Base-by-base conservation (phyloP, 805 yeast species). In the Cyberlindnera samutprakarnensis region DNA sequence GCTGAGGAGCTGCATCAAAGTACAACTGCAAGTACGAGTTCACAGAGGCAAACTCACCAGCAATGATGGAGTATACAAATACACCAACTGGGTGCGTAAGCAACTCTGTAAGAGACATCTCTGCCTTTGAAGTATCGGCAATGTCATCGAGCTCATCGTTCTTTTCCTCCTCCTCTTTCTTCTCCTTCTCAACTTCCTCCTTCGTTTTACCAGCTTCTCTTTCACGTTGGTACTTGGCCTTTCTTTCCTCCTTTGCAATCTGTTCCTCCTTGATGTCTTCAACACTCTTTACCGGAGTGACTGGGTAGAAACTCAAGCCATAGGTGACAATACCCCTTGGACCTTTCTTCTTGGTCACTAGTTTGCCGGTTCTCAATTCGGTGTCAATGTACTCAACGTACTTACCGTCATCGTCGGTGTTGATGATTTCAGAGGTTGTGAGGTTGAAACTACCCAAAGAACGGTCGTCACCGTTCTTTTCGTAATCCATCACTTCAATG, bases 401-500 rank as follows among this genome's bases (percentile, higher is more conserved):
- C 36, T 66, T 62, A 33, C 83, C 95, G 38, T 80, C 47, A 39
- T 80, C 49, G 37, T 66, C 66, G 51, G 72, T 78, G 40, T 72
- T 70, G 51, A 90, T 75, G 45, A 85, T 61, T 18, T 78, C 84
- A 33, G 67, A 64, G 40, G 84, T 63, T 46, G 75, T 72, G 14
- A 92, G 59, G 47, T 78, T 79, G 60, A 84, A 79, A 3, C 79
- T 70, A 32, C 99, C 99, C 30, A 92, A 69, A 5, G 94, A 73
- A 48, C 96, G 75, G 57, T 92, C 98, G 26, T 75, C 72, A n/a
- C 80, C 72, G 33, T 62, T 69, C 37, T 70, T 70, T 59, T 88
- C 90, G 21, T 81, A 82, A 59, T 92, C 97, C 95, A 92, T 83
- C 6, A 78, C 94, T 54, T 92, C 97, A 35, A 92, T 54, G 2